Percentiles rank a stretch among this genome's conserved stretches.
phyloP scores from a whole-genome alignment of 805 yeast genomes.

The Candida quercuum region DNA sequence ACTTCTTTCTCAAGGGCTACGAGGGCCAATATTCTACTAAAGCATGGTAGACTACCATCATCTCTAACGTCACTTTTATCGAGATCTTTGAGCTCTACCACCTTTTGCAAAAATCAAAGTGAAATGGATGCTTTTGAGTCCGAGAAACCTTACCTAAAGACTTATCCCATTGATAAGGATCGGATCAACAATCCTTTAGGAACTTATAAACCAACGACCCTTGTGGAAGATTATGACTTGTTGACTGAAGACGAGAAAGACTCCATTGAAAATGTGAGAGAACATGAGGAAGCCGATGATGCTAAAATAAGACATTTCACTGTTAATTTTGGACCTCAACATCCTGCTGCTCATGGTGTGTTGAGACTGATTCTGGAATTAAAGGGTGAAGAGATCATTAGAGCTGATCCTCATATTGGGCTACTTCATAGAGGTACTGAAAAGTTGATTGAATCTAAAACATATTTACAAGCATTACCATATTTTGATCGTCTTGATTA shows the following conservation, averaged over 20 bases:
- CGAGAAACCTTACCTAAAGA: conserved; percentile 13
- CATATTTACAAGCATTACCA: conserved; percentile 84
- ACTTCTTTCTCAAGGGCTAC: conserved; percentile 2
- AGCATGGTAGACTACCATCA: background rate
- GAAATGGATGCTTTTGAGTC: conserved; percentile 22
- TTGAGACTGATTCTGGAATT: conserved; percentile 79
- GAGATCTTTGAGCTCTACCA: conserved; percentile 4
- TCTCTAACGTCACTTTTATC: background rate
- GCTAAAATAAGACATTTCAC: conserved; percentile 77
- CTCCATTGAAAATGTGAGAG: conserved; percentile 24
- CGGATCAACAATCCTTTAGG: conserved; percentile 38
- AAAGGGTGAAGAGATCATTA: conserved; percentile 82
- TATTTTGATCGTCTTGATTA: conserved; percentile 85
- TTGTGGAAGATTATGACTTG: conserved; percentile 25
- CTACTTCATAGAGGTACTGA: conserved; percentile 86
- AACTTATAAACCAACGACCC: conserved; percentile 23
- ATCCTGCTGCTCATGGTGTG: conserved; percentile 94
- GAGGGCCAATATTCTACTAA: conserved; percentile 1
- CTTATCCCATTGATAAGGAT: conserved; percentile 14
- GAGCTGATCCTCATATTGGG: conserved; percentile 88
- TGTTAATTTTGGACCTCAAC: conserved; percentile 89
- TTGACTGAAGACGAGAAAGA: conserved; percentile 32
- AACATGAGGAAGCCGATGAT: conserved; percentile 12
- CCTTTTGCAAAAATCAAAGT: conserved; percentile 3
- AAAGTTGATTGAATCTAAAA: conserved; percentile 79